Evolutionary conservation across 2,329 filamentous ascomycete genomes (phyloP), one percentile per base, ranked within the genome.

Genomic region (Colletotrichum eleusines): DNA sequence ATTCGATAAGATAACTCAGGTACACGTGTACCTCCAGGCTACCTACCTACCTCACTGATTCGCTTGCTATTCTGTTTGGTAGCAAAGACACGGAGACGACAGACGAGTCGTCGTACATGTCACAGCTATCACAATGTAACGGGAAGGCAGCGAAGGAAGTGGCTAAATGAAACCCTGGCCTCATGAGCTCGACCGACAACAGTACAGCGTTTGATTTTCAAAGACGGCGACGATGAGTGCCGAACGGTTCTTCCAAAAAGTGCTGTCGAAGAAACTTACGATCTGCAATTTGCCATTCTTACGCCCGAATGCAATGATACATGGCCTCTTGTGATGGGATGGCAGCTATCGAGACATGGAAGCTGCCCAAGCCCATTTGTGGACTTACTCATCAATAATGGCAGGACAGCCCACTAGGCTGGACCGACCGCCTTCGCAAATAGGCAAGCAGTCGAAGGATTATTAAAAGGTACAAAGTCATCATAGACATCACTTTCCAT

Each of bases 401-500:
- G 5, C 14, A 28, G 4, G 3, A 18, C 2, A 50, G 2, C 11
- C 23, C 2, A 16, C 23, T 7, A 7, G 23, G 6, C 8, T 23
- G 23, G 14, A 16, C 23, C 5, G 2, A 26, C 1, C 1, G 9
- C 14, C 23, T 3, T 26, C 11, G 4, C 6, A 8, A 0, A 16
- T 14, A 50, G 2, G 46, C 12, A 26, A 28, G 6, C 8, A 26
- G 23, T 50, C 12, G 23, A 18, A 20, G 23, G n/a, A n/a, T n/a
- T n/a, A n/a, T n/a, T n/a, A n/a, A n/a, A n/a, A n/a, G n/a, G 23
- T 28, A 1, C 14, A 0, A 14, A 48, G 23, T 28, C 12, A 16
- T 26, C 16, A 18, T 7, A 28, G 5, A 28, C 26, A 23, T 46
- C 42, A 46, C 20, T 18, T 5, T 18, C 2, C 26, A 51, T 8